Evolutionary conservation across 352 stramenopile species (phyloP).

Genomic region (Phytophthora litchii): DNA sequence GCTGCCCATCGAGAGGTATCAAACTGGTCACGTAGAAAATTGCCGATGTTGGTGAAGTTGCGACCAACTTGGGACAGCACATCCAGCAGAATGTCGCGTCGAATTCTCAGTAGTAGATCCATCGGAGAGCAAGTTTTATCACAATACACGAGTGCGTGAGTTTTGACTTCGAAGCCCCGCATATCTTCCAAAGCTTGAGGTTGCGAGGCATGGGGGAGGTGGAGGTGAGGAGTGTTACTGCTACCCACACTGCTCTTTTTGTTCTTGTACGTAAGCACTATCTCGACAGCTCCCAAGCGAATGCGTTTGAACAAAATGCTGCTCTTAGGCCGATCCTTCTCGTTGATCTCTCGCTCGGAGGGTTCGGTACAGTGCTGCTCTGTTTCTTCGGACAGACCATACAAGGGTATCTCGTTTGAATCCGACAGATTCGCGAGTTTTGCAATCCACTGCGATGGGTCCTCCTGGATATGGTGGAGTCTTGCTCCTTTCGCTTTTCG

Average conservation of each 20-base stretch:
- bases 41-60: constrained; percentile 88
- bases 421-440: constrained; percentile 32
- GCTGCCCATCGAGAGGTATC: constrained; percentile 69
- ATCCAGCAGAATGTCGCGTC: constrained; percentile 81
- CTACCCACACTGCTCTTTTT: constrained; percentile 44
- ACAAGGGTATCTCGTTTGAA: constrained; percentile 35
- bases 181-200: constrained; percentile 81
- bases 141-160: constrained; percentile 85
- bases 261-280: constrained; percentile 86
- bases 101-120: constrained; percentile 76
- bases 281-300: constrained; percentile 74
- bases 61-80: constrained; percentile 83
- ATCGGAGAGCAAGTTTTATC: constrained; percentile 85
- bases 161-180: constrained; percentile 85
- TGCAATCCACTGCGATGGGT: constrained; percentile 48
- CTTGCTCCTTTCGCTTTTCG: constrained; percentile 18
- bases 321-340: constrained; percentile 50
- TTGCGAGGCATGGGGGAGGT: constrained; percentile 25
- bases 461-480: constrained; percentile 47
- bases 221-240: constrained; percentile 16
- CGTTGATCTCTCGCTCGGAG: constrained; percentile 33
- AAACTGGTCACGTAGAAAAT: constrained; percentile 82
- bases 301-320: constrained; percentile 85
- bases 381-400: constrained; percentile 8
- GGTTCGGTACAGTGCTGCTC: constrained; percentile 16